These are phyloP conservation scores for Gelatoporia subvermispora DNA, from an alignment of 768 basidiomycete genomes.

Conservation along the genomic window DNA sequence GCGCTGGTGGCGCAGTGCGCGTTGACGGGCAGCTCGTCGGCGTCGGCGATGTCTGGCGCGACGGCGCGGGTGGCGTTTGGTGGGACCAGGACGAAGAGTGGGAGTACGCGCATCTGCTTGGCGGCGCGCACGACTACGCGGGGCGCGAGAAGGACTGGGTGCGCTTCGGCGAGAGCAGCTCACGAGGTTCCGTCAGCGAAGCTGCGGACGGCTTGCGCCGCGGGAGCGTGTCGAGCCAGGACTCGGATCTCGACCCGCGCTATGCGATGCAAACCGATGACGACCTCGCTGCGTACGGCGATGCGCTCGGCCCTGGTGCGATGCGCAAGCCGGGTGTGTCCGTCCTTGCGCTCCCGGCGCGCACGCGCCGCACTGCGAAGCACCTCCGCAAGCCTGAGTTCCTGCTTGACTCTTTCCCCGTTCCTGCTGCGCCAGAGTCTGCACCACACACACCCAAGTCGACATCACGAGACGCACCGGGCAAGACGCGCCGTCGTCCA, in stretches of 20 bases:
- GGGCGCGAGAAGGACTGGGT: slow-evolving; percentile 25
- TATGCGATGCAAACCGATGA: slow-evolving; percentile 42
- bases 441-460: slow-evolving; percentile 6
- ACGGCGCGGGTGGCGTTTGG: slow-evolving; percentile 62
- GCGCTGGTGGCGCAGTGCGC: slow-evolving; percentile 26
- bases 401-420: slow-evolving; percentile 29
- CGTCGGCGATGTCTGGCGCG: slow-evolving; percentile 53
- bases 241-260: slow-evolving; percentile 50
- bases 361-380: slow-evolving; percentile 29
- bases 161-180: slow-evolving; percentile 41
- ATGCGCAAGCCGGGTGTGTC: slow-evolving; percentile 29
- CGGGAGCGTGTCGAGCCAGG: slow-evolving; percentile 44
- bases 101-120: slow-evolving; percentile 62
- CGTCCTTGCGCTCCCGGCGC: slow-evolving; percentile 32
- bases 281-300: slow-evolving; percentile 30
- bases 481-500: slow-evolving; percentile 35
- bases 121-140: slow-evolving; percentile 27
- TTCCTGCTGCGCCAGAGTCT: slow-evolving; percentile 8
- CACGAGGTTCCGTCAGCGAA: slow-evolving; percentile 17
- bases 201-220: slow-evolving; percentile 24
- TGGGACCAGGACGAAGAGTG: slow-evolving; percentile 67
- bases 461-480: slow-evolving; percentile 7
- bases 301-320: slow-evolving; percentile 19
- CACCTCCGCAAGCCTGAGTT: slow-evolving; percentile 34
- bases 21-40: slow-evolving; percentile 25